Conservation (phyloP, 2,329 filamentous ascomycete species). For the Tolypocladium guangdongense region DNA sequence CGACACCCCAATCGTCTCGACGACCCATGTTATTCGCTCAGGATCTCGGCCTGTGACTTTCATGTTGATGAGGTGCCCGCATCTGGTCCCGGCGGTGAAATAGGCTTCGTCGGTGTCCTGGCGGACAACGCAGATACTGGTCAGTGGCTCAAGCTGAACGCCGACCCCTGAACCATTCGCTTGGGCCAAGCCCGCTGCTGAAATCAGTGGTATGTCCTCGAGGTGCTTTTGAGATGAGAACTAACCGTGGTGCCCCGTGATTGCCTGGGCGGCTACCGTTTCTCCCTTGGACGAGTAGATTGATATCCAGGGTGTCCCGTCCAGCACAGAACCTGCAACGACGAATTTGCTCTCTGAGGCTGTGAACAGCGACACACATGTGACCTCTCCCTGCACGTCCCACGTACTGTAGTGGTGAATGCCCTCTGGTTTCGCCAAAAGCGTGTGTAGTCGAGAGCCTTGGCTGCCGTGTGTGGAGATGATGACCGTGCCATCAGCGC, state of each 20-base stretch:
- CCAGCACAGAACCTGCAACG: conserved; percentile 22
- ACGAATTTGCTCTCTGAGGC: conserved; percentile 16
- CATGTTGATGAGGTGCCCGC: conserved; percentile 38
- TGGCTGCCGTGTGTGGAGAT: conserved; percentile 29
- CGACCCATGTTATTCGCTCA: conserved; percentile 14
- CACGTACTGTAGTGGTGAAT: conserved; percentile 19
- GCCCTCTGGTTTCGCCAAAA: conserved; percentile 22
- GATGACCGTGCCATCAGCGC: conserved; percentile 26
- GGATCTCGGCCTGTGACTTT: conserved; percentile 9
- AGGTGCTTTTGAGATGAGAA: no score
- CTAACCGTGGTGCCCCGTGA: conserved; percentile 6
- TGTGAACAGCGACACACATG: conserved; percentile 29
- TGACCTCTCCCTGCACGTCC: conserved; percentile 34
- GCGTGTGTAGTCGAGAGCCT: conserved; percentile 26
- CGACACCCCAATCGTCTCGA: conserved; percentile 24
- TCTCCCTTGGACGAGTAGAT: conserved; percentile 17
- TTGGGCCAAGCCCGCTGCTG: background rate
- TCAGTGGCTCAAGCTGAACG: conserved; percentile 28
- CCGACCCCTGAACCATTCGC: background rate
- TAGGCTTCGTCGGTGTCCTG: conserved; percentile 15
- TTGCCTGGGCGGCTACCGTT: conserved; percentile 6
- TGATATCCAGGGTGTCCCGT: conserved; percentile 21
- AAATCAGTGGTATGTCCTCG: conserved; percentile 1
- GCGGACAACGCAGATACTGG: conserved; percentile 29
- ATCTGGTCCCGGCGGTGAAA: conserved; percentile 37